Base-by-base conservation (phyloP, 108 stramenopile genomes). In the Skeletonema costatum region DNA sequence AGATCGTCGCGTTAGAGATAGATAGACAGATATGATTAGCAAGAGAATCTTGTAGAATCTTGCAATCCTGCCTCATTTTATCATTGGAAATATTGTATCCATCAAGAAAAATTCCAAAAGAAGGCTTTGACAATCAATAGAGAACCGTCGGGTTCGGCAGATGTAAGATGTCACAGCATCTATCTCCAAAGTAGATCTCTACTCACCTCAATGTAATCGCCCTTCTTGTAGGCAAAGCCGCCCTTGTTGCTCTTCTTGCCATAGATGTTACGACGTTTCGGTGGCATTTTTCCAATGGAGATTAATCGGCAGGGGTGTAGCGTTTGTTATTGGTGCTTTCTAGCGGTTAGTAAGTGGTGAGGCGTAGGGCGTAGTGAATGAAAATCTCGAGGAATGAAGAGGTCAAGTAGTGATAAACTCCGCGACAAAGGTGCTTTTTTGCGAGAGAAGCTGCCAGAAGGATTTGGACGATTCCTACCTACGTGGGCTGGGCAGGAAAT, bases 151-250 rank as follows among this genome's bases (percentile, higher is more conserved):
- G 39, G 39, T 41, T 41, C 29, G n/a, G 0, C 35, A 16, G 17
- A 41, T 16, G 21, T 32, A 0, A 4, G 44, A n/a, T 53, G 64
- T 50, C 17, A 35, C 11, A 56, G 35, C 7, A 38, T 32, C 44
- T 46, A 48, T 11, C 36, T 50, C 53, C 64, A 0, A 25, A 30
- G 46, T 35, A 35, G 32, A 62, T 25, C 42, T 63, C 51, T 51
- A 66, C 77, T 42, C 50, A 78, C 77, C 65, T 78, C 77, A 36
- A 78, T 60, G 41, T 50, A 68, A 66, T 78, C 77, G 13, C 77
- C 77, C 77, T 78, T 78, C 60, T 78, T 78, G 70, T 71, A 78
- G 36, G 70, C 77, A 46, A n/a, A 16, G 53, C 9, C 25, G n/a
- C 53, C 53, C 53, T 56, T 56, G 53, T 17, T 21, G 50, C 19